Evolutionary conservation across 805 yeast genomes (phyloP), one percentile per base, ranked within the genome.

Genomic region (Starmerella etchellsii): DNA sequence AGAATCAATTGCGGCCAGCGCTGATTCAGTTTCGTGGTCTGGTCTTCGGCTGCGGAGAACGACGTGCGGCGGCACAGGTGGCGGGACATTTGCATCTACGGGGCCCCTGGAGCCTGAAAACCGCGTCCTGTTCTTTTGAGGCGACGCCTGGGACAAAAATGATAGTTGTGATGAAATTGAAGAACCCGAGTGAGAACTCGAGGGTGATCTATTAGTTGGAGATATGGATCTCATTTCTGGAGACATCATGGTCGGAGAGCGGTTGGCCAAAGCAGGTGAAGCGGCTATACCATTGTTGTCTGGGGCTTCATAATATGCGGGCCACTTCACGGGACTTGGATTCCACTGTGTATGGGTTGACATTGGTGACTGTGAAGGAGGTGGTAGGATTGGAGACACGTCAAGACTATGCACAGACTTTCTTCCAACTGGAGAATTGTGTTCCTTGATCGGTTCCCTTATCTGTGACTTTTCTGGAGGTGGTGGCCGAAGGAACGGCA

Each of bases 1-100:
- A 14, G 50, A 43, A 9, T 46, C 47, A 15, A 43, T 36, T 11
- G 40, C 45, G 16, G 47, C 44, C 39, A 40, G 45, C 37, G 42
- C 44, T 9, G 41, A 32, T 20, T 45, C 49, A 7, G 26, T 29
- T 23, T 38, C 40, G 9, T 36, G 18, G 26, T 36, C 26, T 3
- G 22, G 21, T 21, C 27, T 27, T 10, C 26, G n/a, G 28, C 28
- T 16, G 6, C 43, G 43, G 22, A 39, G 23, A 14, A 31, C 29
- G 13, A 14, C 14, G 25, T 49, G 54, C n/a, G 40, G 44, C 1
- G 54, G 54, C 7, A 49, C 53, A 4, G 36, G 37, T 7, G 54
- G 54, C 3, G 54, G 54, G 7, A 50, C 38, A 7, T 43, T 46
- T 1, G 52, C 47, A 25, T 49, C 49, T 1, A 49, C 19, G 6